Base-by-base conservation (phyloP, 768 basidiomycete genomes). In the Trametes sanguinea region DNA sequence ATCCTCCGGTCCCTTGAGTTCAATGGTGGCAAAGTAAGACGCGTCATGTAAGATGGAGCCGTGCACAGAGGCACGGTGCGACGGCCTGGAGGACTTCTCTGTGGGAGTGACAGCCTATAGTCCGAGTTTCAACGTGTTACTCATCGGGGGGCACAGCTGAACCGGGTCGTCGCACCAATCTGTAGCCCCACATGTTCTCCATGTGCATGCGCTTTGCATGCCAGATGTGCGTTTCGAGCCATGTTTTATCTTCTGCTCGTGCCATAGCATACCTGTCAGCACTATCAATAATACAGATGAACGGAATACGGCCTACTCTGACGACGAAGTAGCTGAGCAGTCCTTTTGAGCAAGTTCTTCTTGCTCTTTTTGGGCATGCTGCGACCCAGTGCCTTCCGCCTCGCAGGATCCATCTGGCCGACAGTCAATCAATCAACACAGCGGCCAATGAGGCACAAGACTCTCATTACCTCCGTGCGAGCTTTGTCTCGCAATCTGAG, bases 141-240 rank as follows among this genome's bases (percentile, higher is more conserved):
- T 11, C 35, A 37, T 0, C 35, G 35, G 11, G 35, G 1, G 1
- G 6, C 1, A 37, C 2, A 6, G 35, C 6, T 11, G 1, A 37
- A 2, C 35, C 6, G 2, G 35, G 6, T 6, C 1, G 11, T 70
- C 82, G 22, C 32, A 93, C 94, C 56, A 99, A 78, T 67, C 93
- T 82, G 72, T 93, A 94, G 0, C 93, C 94, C 95, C 95, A 98
- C 74, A 92, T 81, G 64, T 87, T 88, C 67, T 88, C 83, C 96
- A 98, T 98, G 63, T 89, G 86, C 87, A 96, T 96, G 6, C 97
- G 85, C 75, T 98, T 98, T 1, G 95, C 92, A 68, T 98, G 96
- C 94, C 95, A 98, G 17, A 98, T 75, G 72, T 99, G 97, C 5
- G 95, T 96, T 71, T 96, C 94, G 0, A 99, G 84, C 96, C 96